Base-by-base conservation (phyloP, 495 filamentous ascomycete genomes). In the Podospora pseudocomata region DNA sequence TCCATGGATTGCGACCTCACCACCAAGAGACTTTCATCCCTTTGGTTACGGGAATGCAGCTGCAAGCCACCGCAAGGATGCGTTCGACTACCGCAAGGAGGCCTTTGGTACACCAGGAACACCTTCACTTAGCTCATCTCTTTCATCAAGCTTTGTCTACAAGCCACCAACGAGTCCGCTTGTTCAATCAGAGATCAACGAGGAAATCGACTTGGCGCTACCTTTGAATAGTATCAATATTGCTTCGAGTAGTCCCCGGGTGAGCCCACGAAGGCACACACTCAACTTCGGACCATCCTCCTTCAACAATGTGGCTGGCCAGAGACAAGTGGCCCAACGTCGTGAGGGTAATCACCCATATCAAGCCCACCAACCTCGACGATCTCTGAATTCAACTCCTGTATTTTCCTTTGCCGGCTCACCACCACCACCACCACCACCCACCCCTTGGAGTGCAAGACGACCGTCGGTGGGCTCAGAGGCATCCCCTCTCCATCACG, bases 131-230 rank as follows among this genome's bases (percentile, higher is more conserved):
- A 89, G 89, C 9, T 90, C 90, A 2, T 91, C 91, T 18, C 79
- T 86, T n/a, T 90, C 92, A 0, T 92, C 91, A 2, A 93, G 88
- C 70, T 97, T 97, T 77, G 83, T 91, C 20, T 88, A 95, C 57
- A 91, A 93, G 76, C 86, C 91, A 3, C 94, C 95, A 5, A 98
- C 95, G 13, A 98, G 93, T 68, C 96, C 95, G 20, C 81, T 99
- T 26, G 93, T 94, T 3, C 88, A 97, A 73, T 92, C 93, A 68
- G 91, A 93, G 67, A 96, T 89, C 76, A 94, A 93, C 72, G 90
- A 93, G 7, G 93, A 96, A 67, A 75, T 92, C 18, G 92, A 93
- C 70, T 84, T 91, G 63, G 77, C 78, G 11, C 74, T 81, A 39
- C 78, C 79, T 27, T 75, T 87, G 65, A 78, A 86, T 68, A 78